Conservation (phyloP, 805 yeast species). For the Myxozyma monticola region DNA sequence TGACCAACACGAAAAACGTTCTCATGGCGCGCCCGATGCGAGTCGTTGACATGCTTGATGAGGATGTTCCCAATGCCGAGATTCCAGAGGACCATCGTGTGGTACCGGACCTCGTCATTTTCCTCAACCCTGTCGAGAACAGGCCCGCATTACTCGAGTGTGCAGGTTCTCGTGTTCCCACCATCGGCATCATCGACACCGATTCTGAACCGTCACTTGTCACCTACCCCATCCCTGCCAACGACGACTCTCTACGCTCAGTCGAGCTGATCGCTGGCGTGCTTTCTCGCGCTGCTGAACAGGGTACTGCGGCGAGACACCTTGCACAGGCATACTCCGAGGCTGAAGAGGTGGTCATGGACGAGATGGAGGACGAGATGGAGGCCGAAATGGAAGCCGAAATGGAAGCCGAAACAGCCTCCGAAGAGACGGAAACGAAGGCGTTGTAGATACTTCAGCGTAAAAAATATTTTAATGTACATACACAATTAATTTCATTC, state of each 20-base stretch:
- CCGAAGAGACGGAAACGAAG: too few relatives aligned
- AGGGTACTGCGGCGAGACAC: too few relatives aligned
- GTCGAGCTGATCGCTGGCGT: constrained; percentile 79
- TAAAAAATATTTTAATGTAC: too few relatives aligned
- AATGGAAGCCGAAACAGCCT: too few relatives aligned
- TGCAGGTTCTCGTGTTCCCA: constrained; percentile 77
- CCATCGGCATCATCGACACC: constrained; percentile 91
- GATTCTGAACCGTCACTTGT: constrained; percentile 87
- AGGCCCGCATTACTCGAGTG: constrained; percentile 81
- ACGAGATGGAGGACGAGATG: too few relatives aligned
- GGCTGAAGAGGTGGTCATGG: too few relatives aligned
- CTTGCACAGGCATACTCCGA: too few relatives aligned
- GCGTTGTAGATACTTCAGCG: not conserved
- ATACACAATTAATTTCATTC: too few relatives aligned
- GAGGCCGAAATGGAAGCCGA: too few relatives aligned
- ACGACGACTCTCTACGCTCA: constrained; percentile 86
- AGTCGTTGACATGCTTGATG: constrained; percentile 75
- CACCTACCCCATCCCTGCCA: constrained; percentile 94
- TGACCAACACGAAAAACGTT: constrained; percentile 78
- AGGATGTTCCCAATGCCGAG: constrained; percentile 31
- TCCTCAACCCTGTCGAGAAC: constrained; percentile 86
- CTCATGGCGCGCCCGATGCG: constrained; percentile 59
- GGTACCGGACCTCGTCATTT: constrained; percentile 65
- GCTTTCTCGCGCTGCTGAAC: constrained; percentile 79
- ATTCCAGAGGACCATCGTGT: constrained; percentile 49